These are phyloP conservation scores for Arthrobotrys pseudoclavata DNA, from an alignment of 2,329 filamentous ascomycete species.

Conservation along the genomic window DNA sequence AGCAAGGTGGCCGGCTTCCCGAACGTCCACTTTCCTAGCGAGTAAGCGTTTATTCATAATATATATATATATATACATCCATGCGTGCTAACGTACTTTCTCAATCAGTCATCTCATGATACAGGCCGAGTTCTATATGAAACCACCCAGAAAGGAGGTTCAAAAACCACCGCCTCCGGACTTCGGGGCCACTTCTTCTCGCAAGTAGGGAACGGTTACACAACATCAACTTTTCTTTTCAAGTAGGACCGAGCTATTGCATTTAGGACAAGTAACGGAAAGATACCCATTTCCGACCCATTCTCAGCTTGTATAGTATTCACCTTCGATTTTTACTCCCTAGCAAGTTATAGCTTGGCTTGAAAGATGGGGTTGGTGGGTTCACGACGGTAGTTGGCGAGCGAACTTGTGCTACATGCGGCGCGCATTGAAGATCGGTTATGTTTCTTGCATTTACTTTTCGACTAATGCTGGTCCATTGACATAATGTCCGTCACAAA, in stretches of 20 bases:
- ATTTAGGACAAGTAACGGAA: constrained; percentile 60
- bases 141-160: constrained; percentile 82
- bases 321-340: constrained; percentile 49
- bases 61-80: no score
- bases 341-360: constrained; percentile 41
- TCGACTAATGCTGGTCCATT: constrained; percentile 34
- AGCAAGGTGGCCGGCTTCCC: constrained; percentile 91
- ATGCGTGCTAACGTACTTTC: constrained; percentile 20
- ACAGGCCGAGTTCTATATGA: constrained; percentile 89
- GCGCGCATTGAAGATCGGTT: constrained; percentile 22
- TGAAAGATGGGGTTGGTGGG: constrained; percentile 42
- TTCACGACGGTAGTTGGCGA: constrained; percentile 39
- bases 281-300: constrained; percentile 53
- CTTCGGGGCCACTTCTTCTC: constrained; percentile 69
- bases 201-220: constrained; percentile 63
- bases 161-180: constrained; percentile 75
- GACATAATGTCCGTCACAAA: constrained; percentile 35
- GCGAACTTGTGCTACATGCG: constrained; percentile 44
- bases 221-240: constrained; percentile 50
- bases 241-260: constrained; percentile 45
- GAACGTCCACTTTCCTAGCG: constrained; percentile 92
- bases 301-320: constrained; percentile 60
- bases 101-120: constrained; percentile 79
- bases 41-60: constrained; percentile 67
- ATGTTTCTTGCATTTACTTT: constrained; percentile 38